These are phyloP conservation scores for Petunia hybrid DNA, from an alignment of 305 asterid genomes.

Conservation along the genomic window DNA sequence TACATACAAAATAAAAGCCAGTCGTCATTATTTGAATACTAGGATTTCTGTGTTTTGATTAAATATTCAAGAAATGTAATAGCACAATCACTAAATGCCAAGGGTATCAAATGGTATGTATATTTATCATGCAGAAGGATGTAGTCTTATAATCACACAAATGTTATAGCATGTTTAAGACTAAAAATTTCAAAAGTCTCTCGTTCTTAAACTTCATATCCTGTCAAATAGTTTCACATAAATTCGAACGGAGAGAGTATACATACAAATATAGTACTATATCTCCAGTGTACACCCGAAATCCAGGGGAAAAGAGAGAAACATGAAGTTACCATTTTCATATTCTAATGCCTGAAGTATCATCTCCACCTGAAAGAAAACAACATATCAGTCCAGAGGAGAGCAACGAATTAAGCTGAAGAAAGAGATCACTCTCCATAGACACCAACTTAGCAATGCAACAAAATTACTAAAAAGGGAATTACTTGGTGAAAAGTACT, in stretches of 20 bases:
- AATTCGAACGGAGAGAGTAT: not conserved
- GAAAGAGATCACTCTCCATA: not conserved
- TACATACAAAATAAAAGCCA: not conserved
- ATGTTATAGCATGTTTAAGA: too few relatives aligned
- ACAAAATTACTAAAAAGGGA: not conserved
- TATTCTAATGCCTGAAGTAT: slow-evolving; percentile 96
- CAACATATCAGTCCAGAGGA: not conserved
- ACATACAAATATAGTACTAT: not conserved
- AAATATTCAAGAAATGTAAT: not conserved
- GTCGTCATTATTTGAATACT: not conserved
- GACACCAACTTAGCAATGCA: not conserved
- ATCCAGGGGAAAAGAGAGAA: slow-evolving; percentile 22
- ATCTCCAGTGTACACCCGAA: slow-evolving; percentile 8
- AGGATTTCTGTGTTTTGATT: not conserved
- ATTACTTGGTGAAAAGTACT: too few relatives aligned
- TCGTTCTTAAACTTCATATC: too few relatives aligned
- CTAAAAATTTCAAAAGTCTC: too few relatives aligned
- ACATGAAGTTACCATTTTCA: slow-evolving; percentile 70
- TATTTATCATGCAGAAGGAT: slow-evolving; percentile 16
- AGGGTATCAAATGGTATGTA: not conserved
- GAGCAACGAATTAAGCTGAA: not conserved
- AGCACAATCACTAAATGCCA: slow-evolving; percentile 1
- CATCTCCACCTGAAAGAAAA: slow-evolving; percentile 81
- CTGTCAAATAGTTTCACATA: not conserved
- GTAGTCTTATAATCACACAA: not conserved